These are phyloP conservation scores for Potentilla sterilis DNA, from an alignment of 306 rosid genomes.

Conservation along the genomic window DNA sequence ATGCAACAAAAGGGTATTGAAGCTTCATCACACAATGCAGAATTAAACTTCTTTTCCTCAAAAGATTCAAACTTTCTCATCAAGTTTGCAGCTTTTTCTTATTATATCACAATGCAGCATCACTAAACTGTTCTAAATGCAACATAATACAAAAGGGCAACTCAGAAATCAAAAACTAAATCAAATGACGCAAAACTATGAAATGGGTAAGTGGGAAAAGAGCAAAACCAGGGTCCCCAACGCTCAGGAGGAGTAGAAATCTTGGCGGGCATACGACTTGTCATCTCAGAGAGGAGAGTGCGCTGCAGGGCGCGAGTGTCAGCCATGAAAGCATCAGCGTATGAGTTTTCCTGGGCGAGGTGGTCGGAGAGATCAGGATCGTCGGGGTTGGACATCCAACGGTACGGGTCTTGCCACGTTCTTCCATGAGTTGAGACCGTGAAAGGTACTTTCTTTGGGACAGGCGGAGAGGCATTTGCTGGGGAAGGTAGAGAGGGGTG, in stretches of 20 bases:
- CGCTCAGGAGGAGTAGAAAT: slow-evolving; percentile 86
- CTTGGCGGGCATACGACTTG: slow-evolving; percentile 51
- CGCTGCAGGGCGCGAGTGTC: slow-evolving; percentile 54
- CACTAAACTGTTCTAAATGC: background rate
- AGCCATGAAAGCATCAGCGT: slow-evolving; percentile 79
- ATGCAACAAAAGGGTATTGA: background rate
- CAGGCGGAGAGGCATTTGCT: slow-evolving; percentile 52
- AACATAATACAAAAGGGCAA: background rate
- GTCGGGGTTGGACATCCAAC: slow-evolving; percentile 75
- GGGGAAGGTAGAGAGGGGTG: slow-evolving; percentile 30
- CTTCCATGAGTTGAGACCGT: slow-evolving; percentile 55
- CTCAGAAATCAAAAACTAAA: background rate
- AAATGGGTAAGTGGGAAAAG: slow-evolving; percentile 19
- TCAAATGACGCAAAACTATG: background rate
- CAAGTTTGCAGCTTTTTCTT: background rate
- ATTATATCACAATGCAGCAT: background rate
- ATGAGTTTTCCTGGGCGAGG: slow-evolving; percentile 62
- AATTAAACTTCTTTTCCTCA: too few species aligned
- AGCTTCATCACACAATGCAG: background rate
- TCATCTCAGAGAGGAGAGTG: slow-evolving; percentile 67
- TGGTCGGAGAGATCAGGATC: slow-evolving; percentile 58
- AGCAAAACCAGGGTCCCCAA: slow-evolving; percentile 88
- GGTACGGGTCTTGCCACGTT: slow-evolving; percentile 75
- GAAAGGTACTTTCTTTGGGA: slow-evolving; percentile 60
- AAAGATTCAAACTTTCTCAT: background rate